phyloP scores from a whole-genome alignment of 805 yeast genomes.

The Ascoidea tarda region DNA sequence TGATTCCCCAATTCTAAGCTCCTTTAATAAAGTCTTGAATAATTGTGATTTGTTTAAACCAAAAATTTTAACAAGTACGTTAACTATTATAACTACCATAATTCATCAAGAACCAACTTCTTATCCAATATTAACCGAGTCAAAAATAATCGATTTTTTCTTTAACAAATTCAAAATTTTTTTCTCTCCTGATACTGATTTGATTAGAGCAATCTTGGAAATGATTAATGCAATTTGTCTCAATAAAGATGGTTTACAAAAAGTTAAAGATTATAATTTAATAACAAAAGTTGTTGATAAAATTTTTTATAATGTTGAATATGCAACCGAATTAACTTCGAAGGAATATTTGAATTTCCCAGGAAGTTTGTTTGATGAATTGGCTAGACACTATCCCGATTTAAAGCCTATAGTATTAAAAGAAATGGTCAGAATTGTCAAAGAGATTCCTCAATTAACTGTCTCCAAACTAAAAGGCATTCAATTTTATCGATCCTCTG shows the following conservation, averaged over 20 bases:
- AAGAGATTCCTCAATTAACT: conserved; percentile 26
- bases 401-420: conserved; percentile 44
- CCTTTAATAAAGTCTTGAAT: conserved; percentile 42
- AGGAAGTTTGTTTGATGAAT: conserved; percentile 64
- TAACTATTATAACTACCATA: conserved; percentile 54
- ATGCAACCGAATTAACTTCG: conserved; percentile 38
- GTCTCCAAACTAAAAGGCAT: conserved; percentile 20
- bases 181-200: conserved; percentile 41
- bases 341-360: conserved; percentile 39
- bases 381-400: conserved; percentile 72
- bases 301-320: conserved; percentile 31
- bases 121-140: conserved; percentile 64
- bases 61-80: conserved; percentile 39
- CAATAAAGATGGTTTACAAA: conserved; percentile 54
- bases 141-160: conserved; percentile 54
- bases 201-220: conserved; percentile 53
- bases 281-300: conserved; percentile 29
- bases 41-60: conserved; percentile 56
- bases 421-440: conserved; percentile 31
- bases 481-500: conserved; percentile 26
- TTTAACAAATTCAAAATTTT: conserved; percentile 41
- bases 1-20: conserved; percentile 63
- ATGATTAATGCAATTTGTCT: conserved; percentile 73
- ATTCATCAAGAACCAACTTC: conserved; percentile 90
- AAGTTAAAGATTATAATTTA: conserved; percentile 28